Conservation (phyloP, 2,329 filamentous ascomycete genomes). For the Alternaria gansuensis region DNA sequence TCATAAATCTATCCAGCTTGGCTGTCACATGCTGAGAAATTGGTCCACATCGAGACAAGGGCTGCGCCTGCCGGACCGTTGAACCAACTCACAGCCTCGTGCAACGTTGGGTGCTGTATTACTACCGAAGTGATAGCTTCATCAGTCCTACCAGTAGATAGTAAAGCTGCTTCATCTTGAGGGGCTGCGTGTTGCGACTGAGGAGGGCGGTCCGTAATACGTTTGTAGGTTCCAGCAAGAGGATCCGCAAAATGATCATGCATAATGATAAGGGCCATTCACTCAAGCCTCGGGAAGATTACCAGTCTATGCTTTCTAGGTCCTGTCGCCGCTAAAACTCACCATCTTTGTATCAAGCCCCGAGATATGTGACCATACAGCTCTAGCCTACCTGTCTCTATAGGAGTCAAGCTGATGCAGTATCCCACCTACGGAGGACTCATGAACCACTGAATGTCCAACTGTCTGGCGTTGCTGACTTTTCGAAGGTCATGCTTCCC, state of each 20-base stretch:
- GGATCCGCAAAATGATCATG: slow-evolving; percentile 33
- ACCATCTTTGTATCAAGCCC: slow-evolving; percentile 24
- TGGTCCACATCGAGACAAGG: slow-evolving; percentile 13
- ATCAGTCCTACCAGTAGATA: slow-evolving; percentile 34
- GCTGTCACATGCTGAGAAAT: slow-evolving; percentile 22
- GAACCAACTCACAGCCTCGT: slow-evolving; percentile 28
- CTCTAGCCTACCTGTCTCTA: slow-evolving; percentile 12
- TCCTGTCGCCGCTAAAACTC: slow-evolving; percentile 20
- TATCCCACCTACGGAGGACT: not conserved
- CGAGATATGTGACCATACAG: slow-evolving; percentile 18
- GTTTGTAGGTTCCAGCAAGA: slow-evolving; percentile 21
- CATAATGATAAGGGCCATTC: slow-evolving; percentile 44
- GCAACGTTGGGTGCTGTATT: slow-evolving; percentile 16
- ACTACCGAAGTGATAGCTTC: slow-evolving; percentile 26
- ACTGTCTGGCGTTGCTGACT: slow-evolving; percentile 22
- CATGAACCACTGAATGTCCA: slow-evolving; percentile 14
- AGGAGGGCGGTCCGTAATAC: slow-evolving; percentile 21
- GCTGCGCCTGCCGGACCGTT: slow-evolving; percentile 35
- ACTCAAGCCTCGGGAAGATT: slow-evolving; percentile 26
- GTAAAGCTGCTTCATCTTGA: slow-evolving; percentile 25
- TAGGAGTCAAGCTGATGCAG: slow-evolving; percentile 11
- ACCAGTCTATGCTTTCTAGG: slow-evolving; percentile 27
- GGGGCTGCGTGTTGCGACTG: slow-evolving; percentile 29
- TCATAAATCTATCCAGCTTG: slow-evolving; percentile 19
- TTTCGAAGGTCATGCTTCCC: slow-evolving; percentile 19